phyloP scores from a whole-genome alignment of 2,329 filamentous ascomycete species.

The Hypoxylon sp. region DNA sequence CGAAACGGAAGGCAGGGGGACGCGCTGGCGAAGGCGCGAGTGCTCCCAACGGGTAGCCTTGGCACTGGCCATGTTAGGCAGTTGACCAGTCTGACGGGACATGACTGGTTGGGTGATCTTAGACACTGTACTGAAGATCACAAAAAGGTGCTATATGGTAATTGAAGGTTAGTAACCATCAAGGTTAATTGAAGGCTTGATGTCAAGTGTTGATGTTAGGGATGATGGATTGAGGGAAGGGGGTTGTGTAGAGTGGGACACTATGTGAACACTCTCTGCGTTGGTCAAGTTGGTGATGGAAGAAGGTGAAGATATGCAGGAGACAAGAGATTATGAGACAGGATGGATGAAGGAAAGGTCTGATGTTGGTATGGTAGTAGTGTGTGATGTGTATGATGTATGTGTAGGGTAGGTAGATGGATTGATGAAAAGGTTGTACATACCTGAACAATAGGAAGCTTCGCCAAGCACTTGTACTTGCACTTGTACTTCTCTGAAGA shows the following conservation, averaged over 20 bases:
- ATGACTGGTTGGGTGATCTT: neutral
- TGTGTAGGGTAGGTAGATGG: neutral
- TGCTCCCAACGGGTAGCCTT: conserved; percentile 6
- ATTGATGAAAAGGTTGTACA: neutral
- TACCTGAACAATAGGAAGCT: neutral
- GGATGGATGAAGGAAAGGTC: neutral
- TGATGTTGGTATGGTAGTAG: neutral
- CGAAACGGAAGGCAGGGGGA: neutral
- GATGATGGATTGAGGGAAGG: neutral
- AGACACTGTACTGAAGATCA: neutral
- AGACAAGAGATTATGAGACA: neutral
- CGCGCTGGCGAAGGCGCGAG: neutral
- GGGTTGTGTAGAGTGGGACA: neutral
- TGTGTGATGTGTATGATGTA: neutral
- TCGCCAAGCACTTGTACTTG: neutral
- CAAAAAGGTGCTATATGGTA: neutral
- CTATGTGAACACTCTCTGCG: neutral
- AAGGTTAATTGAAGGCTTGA: neutral
- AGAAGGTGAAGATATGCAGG: neutral
- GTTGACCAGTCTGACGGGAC: neutral
- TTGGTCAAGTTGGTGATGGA: neutral
- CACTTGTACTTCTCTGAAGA: neutral
- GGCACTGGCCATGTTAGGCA: neutral
- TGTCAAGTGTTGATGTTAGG: neutral
- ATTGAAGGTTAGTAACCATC: neutral